Conservation (phyloP, 1,284 basidiomycete species). For the Pisolithus thermaeus region DNA sequence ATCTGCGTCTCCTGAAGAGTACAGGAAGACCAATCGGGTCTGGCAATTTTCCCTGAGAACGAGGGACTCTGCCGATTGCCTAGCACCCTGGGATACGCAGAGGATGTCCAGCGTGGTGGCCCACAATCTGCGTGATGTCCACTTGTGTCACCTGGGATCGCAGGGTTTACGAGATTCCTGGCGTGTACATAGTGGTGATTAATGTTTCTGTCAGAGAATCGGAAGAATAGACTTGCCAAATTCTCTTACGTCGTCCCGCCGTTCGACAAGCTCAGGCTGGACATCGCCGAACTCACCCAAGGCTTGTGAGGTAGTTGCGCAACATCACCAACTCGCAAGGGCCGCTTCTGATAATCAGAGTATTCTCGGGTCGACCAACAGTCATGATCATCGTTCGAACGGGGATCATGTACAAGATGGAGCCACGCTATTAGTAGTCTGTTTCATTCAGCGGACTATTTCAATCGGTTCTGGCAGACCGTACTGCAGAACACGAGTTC, state of each 20-base stretch:
- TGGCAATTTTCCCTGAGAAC: constrained; percentile 29
- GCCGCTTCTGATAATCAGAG: constrained; percentile 41
- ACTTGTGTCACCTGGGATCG: background rate
- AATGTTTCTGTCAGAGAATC: background rate
- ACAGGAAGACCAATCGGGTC: constrained; percentile 37
- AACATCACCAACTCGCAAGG: constrained; percentile 40
- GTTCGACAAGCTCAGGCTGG: constrained; percentile 37
- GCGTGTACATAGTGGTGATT: background rate
- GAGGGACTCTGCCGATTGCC: constrained; percentile 43
- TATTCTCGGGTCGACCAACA: constrained; percentile 17
- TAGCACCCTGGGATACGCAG: constrained; percentile 40
- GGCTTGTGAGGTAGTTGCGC: constrained; percentile 34
- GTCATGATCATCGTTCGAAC: constrained; percentile 3
- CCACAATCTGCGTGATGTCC: constrained; percentile 3
- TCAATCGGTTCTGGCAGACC: too few species aligned
- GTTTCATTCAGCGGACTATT: too few species aligned
- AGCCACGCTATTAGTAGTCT: too few species aligned
- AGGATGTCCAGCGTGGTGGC: constrained; percentile 35
- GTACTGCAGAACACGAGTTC: too few species aligned
- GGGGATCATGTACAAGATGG: background rate
- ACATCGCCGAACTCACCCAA: constrained; percentile 34
- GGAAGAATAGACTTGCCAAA: constrained; percentile 32
- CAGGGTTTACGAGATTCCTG: background rate
- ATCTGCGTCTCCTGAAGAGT: constrained; percentile 37
- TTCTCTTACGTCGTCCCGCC: constrained; percentile 40